A percentile compares a stretch with the other conserved stretches of the same genome.
Evolutionary conservation across 306 rosid genomes (phyloP).

Genomic region (Cyclanthera cordifolia): DNA sequence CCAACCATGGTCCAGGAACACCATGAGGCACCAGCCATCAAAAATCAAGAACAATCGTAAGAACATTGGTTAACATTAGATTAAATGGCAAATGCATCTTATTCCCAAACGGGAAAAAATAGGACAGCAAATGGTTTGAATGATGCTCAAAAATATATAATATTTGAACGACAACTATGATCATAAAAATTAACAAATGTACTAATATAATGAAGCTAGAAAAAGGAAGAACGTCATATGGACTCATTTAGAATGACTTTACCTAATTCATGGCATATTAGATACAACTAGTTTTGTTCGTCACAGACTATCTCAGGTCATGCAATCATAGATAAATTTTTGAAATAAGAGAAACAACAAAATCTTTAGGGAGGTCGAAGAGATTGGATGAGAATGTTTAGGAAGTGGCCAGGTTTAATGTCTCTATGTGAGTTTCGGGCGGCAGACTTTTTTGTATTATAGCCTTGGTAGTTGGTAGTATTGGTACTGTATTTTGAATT

Average conservation of each 20-base stretch:
- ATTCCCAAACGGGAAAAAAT: neutral
- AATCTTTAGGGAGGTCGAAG: too few species aligned
- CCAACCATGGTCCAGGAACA: conserved; percentile 7
- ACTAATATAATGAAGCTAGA: neutral
- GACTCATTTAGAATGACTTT: neutral
- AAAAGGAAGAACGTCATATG: neutral
- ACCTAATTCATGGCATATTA: neutral
- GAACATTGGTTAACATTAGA: neutral
- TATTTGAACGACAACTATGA: neutral
- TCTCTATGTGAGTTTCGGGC: too few species aligned
- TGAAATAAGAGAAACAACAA: too few species aligned
- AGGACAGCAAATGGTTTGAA: neutral
- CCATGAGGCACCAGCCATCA: conserved; percentile 9
- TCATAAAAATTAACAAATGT: neutral
- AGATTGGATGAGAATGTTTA: too few species aligned
- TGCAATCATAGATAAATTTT: neutral
- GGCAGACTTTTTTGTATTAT: too few species aligned
- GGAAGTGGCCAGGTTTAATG: too few species aligned
- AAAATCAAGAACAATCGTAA: neutral
- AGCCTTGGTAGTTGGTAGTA: too few species aligned
- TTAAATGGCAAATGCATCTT: neutral
- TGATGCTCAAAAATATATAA: neutral
- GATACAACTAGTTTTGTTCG: neutral
- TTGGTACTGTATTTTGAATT: too few species aligned
- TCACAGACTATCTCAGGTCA: neutral